These are phyloP conservation scores for Escovopsis sp. DNA, from an alignment of 2,329 filamentous ascomycete genomes.

Conservation along the genomic window DNA sequence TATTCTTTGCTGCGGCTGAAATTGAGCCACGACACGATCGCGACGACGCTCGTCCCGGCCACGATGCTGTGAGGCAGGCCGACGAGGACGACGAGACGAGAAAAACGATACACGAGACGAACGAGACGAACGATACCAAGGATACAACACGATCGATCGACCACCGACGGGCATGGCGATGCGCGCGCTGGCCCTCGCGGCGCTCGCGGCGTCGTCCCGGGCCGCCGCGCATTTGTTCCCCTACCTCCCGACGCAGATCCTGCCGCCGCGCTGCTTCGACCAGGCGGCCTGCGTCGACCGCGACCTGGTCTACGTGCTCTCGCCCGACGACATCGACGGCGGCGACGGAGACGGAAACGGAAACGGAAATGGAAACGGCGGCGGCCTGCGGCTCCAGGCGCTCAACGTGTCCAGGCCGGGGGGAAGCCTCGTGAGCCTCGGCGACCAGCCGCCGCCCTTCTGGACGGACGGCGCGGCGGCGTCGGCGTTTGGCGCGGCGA, in stretches of 20 bases:
- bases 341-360: conserved; percentile 9
- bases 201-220: conserved; percentile 1
- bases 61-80: not conserved
- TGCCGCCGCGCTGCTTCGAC: conserved; percentile 37
- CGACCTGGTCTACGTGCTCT: conserved; percentile 56
- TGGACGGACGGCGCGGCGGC: conserved; percentile 13
- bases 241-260: conserved; percentile 63
- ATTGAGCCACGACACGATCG: not conserved
- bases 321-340: conserved; percentile 30
- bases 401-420: conserved; percentile 46
- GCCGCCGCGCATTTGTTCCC: conserved; percentile 39
- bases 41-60: not conserved
- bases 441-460: conserved; percentile 39
- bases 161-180: not conserved
- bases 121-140: not conserved
- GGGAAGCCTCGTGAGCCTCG: conserved; percentile 19
- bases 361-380: no score
- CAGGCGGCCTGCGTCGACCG: conserved; percentile 18
- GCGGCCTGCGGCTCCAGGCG: conserved; percentile 37
- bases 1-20: not conserved
- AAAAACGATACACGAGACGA: not conserved
- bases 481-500: conserved; percentile 50
- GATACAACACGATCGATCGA: not conserved
- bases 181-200: not conserved
- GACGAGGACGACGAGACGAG: not conserved